Evolutionary conservation across 2,329 filamentous ascomycete genomes (phyloP), one percentile per base, ranked within the genome.

Genomic region (Apiospora hydei): DNA sequence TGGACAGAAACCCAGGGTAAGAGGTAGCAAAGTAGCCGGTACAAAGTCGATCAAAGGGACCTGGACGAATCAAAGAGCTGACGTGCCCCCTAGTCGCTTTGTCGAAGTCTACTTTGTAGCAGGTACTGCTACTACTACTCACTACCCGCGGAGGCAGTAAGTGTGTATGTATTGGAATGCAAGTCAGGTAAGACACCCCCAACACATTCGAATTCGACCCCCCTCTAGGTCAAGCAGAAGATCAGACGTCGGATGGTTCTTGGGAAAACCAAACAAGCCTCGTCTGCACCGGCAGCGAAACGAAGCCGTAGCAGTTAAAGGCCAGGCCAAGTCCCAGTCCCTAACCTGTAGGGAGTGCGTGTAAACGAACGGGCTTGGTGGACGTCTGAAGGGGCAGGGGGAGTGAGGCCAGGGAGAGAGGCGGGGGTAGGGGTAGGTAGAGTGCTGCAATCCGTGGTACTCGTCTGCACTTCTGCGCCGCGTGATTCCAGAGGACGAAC

Each of bases 41-140:
- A 64, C 57, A 24, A 64, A 41, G 57, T 64, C 57, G 57, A 64
- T 64, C 57, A 64, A 64, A 64, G 57, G 21, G 57, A n/a, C 34
- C 57, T 64, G 30, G 34, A 41, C 57, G 57, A 64, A 64, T 64
- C 57, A 64, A 64, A 64, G 57, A 30, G 26, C 26, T 30, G 26
- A 38, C 34, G 41, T n/a, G 30, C 18, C 18, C 34, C 18, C 34
- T 64, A 41, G 53, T 61, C 53, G 53, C 53, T 61, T 61, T 38
- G 53, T 61, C 30, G 21, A n/a, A 64, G 57, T 21, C 30, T 64
- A 64, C 34, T 64, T 41, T 14, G 57, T 64, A 21, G 46, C 46
- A 49, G 46, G 46, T 49, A 49, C 44, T 18, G 44, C 16, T 21
- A 21, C 46, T n/a, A n/a, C 46, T 47, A 3, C 2, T 30, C 26